phyloP scores from a whole-genome alignment of 1,284 basidiomycete species.

The Xerocomus cyaneibrunnescens region DNA sequence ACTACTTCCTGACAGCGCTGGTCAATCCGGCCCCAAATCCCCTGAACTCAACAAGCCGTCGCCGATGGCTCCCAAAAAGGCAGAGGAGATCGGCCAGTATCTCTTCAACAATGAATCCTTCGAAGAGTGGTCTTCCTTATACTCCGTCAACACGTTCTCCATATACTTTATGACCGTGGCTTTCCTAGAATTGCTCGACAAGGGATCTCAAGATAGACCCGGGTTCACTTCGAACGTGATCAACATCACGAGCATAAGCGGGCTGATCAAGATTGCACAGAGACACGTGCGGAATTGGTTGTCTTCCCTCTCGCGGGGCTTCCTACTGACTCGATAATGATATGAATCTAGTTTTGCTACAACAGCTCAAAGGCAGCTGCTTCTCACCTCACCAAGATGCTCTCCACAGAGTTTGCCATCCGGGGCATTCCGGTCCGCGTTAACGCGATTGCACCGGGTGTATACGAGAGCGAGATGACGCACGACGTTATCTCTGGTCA shows the following conservation, averaged over 20 bases:
- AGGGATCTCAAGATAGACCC: constrained; percentile 58
- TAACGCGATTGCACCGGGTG: constrained; percentile 67
- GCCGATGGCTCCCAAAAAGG: constrained; percentile 57
- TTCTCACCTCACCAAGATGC: constrained; percentile 69
- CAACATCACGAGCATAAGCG: constrained; percentile 77
- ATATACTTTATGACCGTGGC: constrained; percentile 74
- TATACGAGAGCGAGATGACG: constrained; percentile 78
- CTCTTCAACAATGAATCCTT: constrained; percentile 68
- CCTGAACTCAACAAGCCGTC: constrained; percentile 55
- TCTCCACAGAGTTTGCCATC: constrained; percentile 71
- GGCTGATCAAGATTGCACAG: constrained; percentile 65
- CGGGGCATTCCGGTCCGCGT: constrained; percentile 68
- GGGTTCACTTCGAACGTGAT: constrained; percentile 64
- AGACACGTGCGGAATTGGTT: constrained; percentile 55
- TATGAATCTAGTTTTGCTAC: constrained; percentile 61
- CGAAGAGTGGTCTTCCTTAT: constrained; percentile 60
- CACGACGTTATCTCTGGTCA: constrained; percentile 47
- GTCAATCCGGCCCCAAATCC: constrained; percentile 64
- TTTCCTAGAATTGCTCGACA: constrained; percentile 71
- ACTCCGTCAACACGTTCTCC: constrained; percentile 66
- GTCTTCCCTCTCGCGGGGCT: neutral
- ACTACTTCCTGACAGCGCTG: constrained; percentile 50
- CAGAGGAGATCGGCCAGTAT: constrained; percentile 60
- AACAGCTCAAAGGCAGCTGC: constrained; percentile 77
- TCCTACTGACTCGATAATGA: neutral